A percentile compares a stretch with the other conserved stretches of the same genome.
These are phyloP conservation scores for Oryza punctata DNA, from an alignment of 176 grass and related monocot species.

Conservation along the genomic window DNA sequence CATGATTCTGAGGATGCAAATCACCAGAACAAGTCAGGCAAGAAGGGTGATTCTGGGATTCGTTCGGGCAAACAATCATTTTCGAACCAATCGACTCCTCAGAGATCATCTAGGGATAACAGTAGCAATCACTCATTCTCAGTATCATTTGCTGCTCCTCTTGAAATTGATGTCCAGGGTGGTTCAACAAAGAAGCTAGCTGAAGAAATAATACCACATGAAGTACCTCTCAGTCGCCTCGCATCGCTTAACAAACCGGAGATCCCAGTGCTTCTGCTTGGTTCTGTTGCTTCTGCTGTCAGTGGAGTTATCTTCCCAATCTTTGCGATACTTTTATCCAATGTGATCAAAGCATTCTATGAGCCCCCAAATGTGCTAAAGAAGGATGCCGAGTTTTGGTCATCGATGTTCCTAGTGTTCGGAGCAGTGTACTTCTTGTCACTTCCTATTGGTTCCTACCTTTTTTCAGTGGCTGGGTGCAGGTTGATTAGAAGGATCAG, in stretches of 20 bases:
- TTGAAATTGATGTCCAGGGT: constrained; percentile 47
- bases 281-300: constrained; percentile 63
- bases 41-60: constrained; percentile 45
- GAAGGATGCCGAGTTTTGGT: constrained; percentile 76
- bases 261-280: constrained; percentile 66
- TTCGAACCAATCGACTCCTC: constrained; percentile 37
- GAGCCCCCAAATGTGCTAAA: constrained; percentile 50
- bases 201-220: constrained; percentile 43
- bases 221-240: constrained; percentile 59
- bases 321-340: constrained; percentile 67
- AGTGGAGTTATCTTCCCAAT: constrained; percentile 78
- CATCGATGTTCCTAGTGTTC: constrained; percentile 78
- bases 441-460: constrained; percentile 60
- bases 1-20: constrained; percentile 33
- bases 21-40: constrained; percentile 39
- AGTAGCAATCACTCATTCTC: constrained; percentile 56
- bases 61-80: constrained; percentile 42
- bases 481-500: constrained; percentile 78
- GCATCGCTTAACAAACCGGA: constrained; percentile 76
- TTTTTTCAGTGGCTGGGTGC: constrained; percentile 73
- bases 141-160: constrained; percentile 36
- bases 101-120: constrained; percentile 45
- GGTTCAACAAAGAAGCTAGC: constrained; percentile 31
- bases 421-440: constrained; percentile 61
- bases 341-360: constrained; percentile 73